Evolutionary conservation across 2,329 filamentous ascomycete species (phyloP), one percentile per base, ranked within the genome.

Genomic region (Exophiala sideris): DNA sequence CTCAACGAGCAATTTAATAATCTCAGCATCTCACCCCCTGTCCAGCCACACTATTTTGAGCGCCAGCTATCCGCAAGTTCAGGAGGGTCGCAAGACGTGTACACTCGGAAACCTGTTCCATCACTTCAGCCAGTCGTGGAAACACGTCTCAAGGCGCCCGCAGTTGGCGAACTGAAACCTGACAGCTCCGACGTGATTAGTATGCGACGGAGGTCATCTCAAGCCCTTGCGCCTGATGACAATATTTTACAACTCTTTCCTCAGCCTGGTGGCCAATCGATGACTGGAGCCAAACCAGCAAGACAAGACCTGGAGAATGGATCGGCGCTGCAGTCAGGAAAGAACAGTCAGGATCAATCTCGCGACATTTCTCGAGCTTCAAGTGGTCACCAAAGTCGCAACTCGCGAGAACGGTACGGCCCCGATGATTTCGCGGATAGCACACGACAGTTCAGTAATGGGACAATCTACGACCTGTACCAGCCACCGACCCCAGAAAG

Each of bases 161-260:
- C 41, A 3, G 20, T 52, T 9, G 47, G 34, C 20, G 48, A 49
- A 16, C 46, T 50, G 24, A 36, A 35, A 33, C 42, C 50, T n/a
- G 49, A 54, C 16, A 57, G 60, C 33, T 18, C 39, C 7, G 59
- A 63, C 20, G 35, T 44, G 34, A 21, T 47, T 20, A 60, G 57
- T 38, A 35, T 62, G 39, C 52, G 59, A 12, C 49, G 61, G 24
- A 54, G 54, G 32, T 61, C 59, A n/a, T 61, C 61, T 12, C 57
- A 60, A 34, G 48, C 55, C 20, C 55, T 63, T 10, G 34, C 61
- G 12, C 35, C 48, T 12, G 57, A 60, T n/a, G 61, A 62, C 52
- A 60, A 61, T 34, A 57, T 61, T 14, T 33, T 58, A 12, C 34
- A 60, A n/a, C 47, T 63, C 16, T 61, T 58, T 24, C 50, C 58